Conservation (phyloP, 2,329 filamentous ascomycete genomes). For the Lachnellula suecica region DNA sequence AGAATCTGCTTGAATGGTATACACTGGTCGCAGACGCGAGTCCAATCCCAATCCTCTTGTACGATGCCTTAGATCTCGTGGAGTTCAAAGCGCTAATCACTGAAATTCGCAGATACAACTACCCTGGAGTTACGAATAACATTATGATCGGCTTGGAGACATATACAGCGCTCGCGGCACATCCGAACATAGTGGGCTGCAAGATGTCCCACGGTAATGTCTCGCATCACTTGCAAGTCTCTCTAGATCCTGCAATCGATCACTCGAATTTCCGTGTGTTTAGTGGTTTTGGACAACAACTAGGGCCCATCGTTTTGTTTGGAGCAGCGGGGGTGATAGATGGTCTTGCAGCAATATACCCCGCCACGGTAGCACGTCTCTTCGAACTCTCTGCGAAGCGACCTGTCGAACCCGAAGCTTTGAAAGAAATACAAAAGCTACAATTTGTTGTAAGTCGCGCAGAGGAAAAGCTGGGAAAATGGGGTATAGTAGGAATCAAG, state of each 20-base stretch:
- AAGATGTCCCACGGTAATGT: constrained; percentile 67
- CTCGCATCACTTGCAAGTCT: constrained; percentile 59
- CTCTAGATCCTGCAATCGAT: constrained; percentile 57
- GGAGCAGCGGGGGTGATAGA: constrained; percentile 65
- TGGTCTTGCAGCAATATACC: constrained; percentile 63
- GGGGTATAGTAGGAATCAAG: constrained; percentile 62
- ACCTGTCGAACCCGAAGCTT: constrained; percentile 37
- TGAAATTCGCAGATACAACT: constrained; percentile 41
- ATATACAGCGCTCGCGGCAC: constrained; percentile 53
- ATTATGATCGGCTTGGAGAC: constrained; percentile 55
- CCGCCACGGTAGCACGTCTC: constrained; percentile 55
- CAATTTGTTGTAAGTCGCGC: constrained; percentile 59
- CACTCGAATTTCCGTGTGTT: constrained; percentile 56
- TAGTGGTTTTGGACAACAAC: constrained; percentile 62
- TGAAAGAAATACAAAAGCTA: constrained; percentile 49
- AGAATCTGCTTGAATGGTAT: constrained; percentile 59
- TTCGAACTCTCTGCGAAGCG: constrained; percentile 45
- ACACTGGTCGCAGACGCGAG: constrained; percentile 56
- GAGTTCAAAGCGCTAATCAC: background rate
- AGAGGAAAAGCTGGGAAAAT: constrained; percentile 58
- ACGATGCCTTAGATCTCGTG: constrained; percentile 6
- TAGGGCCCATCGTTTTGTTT: constrained; percentile 59
- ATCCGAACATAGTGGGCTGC: constrained; percentile 65
- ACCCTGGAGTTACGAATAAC: constrained; percentile 65
- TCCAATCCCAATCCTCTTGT: constrained; percentile 61